These are phyloP conservation scores for Peronosclerospora sorghi DNA, from an alignment of 352 stramenopile species.

Conservation along the genomic window DNA sequence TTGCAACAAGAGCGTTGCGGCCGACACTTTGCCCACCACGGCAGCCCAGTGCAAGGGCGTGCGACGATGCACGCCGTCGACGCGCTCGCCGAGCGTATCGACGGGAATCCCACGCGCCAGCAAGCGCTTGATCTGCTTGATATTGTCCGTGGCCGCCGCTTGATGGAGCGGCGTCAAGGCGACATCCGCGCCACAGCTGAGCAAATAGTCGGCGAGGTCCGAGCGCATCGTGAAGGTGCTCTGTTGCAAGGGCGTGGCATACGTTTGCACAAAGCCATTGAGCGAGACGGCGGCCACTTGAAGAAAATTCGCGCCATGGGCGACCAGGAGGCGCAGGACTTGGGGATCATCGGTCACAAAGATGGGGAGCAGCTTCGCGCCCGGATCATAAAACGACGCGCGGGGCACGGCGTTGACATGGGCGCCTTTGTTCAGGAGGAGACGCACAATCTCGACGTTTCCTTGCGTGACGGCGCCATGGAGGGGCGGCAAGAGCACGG, in stretches of 20 bases:
- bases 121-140: constrained; percentile 27
- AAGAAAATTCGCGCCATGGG: constrained; percentile 54
- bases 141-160: constrained; percentile 47
- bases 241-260: constrained; percentile 45
- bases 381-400: constrained; percentile 56
- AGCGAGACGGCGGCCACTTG: constrained; percentile 41
- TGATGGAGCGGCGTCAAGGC: constrained; percentile 64
- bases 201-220: constrained; percentile 47
- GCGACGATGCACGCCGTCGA: constrained; percentile 45
- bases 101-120: constrained; percentile 30
- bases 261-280: constrained; percentile 28
- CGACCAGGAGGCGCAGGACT: constrained; percentile 51
- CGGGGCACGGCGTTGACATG: constrained; percentile 51
- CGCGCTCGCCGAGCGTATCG: constrained; percentile 46
- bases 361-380: constrained; percentile 47
- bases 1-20: constrained; percentile 27
- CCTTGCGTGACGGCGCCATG: constrained; percentile 54
- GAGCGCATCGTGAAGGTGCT: constrained; percentile 53
- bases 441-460: constrained; percentile 45
- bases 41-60: constrained; percentile 70
- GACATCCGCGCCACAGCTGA: constrained; percentile 60
- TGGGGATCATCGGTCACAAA: constrained; percentile 69
- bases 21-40: constrained; percentile 33
- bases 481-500: constrained; percentile 55
- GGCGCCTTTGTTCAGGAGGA: constrained; percentile 45